Base-by-base conservation (phyloP, 2,329 filamentous ascomycete species). In the Aspergillus pseudotamarii region DNA sequence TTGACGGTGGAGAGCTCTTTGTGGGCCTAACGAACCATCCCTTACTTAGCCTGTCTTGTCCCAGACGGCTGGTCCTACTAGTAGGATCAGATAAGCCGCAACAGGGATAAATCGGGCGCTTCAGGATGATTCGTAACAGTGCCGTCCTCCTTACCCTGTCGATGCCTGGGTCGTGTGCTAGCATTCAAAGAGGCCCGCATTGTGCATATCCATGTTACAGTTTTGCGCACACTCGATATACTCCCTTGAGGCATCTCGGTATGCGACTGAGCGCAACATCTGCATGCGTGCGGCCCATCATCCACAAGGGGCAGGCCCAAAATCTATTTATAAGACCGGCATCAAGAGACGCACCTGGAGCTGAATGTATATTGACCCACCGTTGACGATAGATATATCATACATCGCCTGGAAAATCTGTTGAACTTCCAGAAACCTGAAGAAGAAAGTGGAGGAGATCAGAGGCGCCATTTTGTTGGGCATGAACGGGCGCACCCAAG, bases 31-130 rank as follows among this genome's bases (percentile, higher is more conserved):
- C 51, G 51, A 55, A 19, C 21, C 32, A 55, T 36, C 28, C 51
- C 51, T 38, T 55, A 34, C 51, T 55, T 55, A 55, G 51, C 23
- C 21, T 38, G 51, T 38, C 51, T 55, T 23, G 32, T 26, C 48
- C 46, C 57, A 59, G 46, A 38, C 57, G 23, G 21, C 34, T 19
- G 58, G 48, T 45, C 34, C 28, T 26, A n/a, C 23, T 59, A 30
- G 34, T 23, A 53, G 30, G 51, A 59, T 53, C 46, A 59, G 57
- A 59, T 53, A 59, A 59, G 57, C 34, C 46, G 45, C 28, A 38
- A n/a, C 14, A 10, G 10, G 41, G 57, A 50, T 23, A 32, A 38
- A 16, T 21, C 32, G 45, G 45, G 12, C n/a, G 46, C 23, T 32
- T 46, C 19, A 11, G 12, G 23, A 34, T 43, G 3, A 43, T 41